A percentile compares a stretch with the other conserved stretches of the same genome.
Conservation (phyloP, 805 yeast species). For the Saturnispora diversa region DNA sequence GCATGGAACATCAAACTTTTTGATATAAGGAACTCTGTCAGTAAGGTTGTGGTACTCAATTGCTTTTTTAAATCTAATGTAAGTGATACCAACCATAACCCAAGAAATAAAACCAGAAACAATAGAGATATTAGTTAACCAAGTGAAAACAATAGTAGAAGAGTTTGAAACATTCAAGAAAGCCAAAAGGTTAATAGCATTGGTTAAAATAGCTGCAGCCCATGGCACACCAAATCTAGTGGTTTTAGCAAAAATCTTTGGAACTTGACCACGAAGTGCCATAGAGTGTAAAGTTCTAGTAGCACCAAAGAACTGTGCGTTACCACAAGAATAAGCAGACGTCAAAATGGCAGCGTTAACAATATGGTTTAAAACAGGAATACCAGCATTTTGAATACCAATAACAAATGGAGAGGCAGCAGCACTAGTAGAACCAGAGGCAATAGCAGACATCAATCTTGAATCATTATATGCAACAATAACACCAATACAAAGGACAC, state of each 20-base stretch:
- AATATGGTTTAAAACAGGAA: constrained; percentile 50
- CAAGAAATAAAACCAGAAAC: constrained; percentile 62
- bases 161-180: constrained; percentile 48
- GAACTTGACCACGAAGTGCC: constrained; percentile 35
- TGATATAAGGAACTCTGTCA: constrained; percentile 51
- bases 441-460: constrained; percentile 37
- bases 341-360: constrained; percentile 54
- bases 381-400: constrained; percentile 55
- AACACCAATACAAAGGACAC: constrained; percentile 51
- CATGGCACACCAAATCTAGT: constrained; percentile 52
- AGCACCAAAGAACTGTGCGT: constrained; percentile 36
- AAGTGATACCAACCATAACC: constrained; percentile 46
- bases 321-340: constrained; percentile 48
- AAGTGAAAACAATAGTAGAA: constrained; percentile 47
- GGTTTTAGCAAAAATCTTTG: constrained; percentile 28
- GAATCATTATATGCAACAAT: constrained; percentile 49
- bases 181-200: constrained; percentile 38
- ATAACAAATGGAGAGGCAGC: constrained; percentile 61
- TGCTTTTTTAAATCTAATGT: constrained; percentile 59
- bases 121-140: constrained; percentile 60
- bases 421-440: constrained; percentile 42
- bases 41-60: constrained; percentile 42
- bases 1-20: constrained; percentile 49
- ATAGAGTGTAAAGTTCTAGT: constrained; percentile 36
- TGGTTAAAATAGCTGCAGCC: constrained; percentile 36